A percentile compares a stretch with the other conserved stretches of the same genome.
Evolutionary conservation across 768 basidiomycete genomes (phyloP).

Genomic region (Exsudoporus frostii): DNA sequence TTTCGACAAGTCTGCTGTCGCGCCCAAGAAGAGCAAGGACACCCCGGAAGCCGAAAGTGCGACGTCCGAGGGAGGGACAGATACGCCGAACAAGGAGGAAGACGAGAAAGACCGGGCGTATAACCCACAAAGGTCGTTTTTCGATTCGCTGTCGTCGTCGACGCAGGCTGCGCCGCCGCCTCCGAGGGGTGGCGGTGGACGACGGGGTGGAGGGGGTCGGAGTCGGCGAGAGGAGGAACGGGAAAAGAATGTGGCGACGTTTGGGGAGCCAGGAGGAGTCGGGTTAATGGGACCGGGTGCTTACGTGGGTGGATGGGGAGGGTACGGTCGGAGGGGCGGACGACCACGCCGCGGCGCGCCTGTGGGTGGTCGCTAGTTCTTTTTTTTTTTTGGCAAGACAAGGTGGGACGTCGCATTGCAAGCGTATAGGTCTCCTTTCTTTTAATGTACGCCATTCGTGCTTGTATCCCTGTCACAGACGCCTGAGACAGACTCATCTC

Average conservation of each 20-base stretch:
- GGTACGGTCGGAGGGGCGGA: slow-evolving; percentile 53
- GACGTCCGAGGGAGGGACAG: slow-evolving; percentile 31
- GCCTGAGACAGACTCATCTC: neutral
- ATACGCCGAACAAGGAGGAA: slow-evolving; percentile 30
- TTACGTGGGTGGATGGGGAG: slow-evolving; percentile 78
- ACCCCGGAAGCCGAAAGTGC: slow-evolving; percentile 30
- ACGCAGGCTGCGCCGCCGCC: slow-evolving; percentile 35
- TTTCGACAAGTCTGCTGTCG: slow-evolving; percentile 71
- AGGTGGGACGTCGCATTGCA: neutral
- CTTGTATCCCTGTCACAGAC: slow-evolving; percentile 10
- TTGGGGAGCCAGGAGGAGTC: slow-evolving; percentile 81
- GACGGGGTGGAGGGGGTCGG: slow-evolving; percentile 51
- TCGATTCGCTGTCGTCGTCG: slow-evolving; percentile 63
- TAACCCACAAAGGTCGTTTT: slow-evolving; percentile 78
- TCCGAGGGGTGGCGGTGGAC: slow-evolving; percentile 37
- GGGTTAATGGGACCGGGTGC: slow-evolving; percentile 76
- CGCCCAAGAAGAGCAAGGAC: slow-evolving; percentile 33
- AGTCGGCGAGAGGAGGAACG: slow-evolving; percentile 80
- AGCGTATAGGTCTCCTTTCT: neutral
- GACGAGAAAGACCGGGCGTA: slow-evolving; percentile 53
- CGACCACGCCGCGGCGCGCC: slow-evolving; percentile 36
- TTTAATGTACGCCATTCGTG: slow-evolving; percentile 12
- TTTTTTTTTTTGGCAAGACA: neutral
- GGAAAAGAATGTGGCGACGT: slow-evolving; percentile 81
- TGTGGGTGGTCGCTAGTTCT: slow-evolving; percentile 21